Base-by-base conservation (phyloP, 1,284 basidiomycete genomes). In the Amylostereum chailletii region DNA sequence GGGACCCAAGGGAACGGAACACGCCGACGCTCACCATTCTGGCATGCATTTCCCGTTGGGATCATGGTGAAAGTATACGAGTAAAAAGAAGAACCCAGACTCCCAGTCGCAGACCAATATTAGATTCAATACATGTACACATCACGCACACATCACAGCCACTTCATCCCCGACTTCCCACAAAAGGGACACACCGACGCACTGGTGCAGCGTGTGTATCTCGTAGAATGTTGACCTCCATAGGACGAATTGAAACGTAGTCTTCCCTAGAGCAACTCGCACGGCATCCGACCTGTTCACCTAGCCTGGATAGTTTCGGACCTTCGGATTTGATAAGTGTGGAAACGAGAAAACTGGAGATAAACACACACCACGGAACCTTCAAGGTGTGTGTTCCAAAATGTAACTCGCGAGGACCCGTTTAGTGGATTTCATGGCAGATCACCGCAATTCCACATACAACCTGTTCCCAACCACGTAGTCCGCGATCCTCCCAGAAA, bases 381-480 rank as follows among this genome's bases (percentile, higher is more conserved):
- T n/a, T n/a, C n/a, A n/a, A n/a, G n/a, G n/a, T n/a, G n/a, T n/a
- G n/a, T n/a, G n/a, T n/a, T n/a, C n/a, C n/a, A n/a, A n/a, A n/a
- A n/a, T n/a, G n/a, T n/a, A n/a, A n/a, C n/a, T n/a, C n/a, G n/a
- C n/a, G n/a, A n/a, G n/a, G n/a, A n/a, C n/a, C n/a, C n/a, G n/a
- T n/a, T n/a, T 40, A 40, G 11, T 19, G 4, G 39, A 27, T 37
- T 8, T 37, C 36, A 37, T 37, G 4, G n/a, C n/a, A 11, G 7
- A 34, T 9, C n/a, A 41, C 34, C 9, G 46, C 27, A 11, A 34
- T 32, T 29, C 10, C 11, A 39, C 42, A 58, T 89, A 90, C 51
- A 90, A 60, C 1, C 62, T 55, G 41, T 79, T 65, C 34, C 70
- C 53, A 7, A 60, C 52, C 40, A 91, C 77, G 58, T 79, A 82